Evolutionary conservation across 169 alveolate species (phyloP).

Genomic region (Plasmodium coatneyi): DNA sequence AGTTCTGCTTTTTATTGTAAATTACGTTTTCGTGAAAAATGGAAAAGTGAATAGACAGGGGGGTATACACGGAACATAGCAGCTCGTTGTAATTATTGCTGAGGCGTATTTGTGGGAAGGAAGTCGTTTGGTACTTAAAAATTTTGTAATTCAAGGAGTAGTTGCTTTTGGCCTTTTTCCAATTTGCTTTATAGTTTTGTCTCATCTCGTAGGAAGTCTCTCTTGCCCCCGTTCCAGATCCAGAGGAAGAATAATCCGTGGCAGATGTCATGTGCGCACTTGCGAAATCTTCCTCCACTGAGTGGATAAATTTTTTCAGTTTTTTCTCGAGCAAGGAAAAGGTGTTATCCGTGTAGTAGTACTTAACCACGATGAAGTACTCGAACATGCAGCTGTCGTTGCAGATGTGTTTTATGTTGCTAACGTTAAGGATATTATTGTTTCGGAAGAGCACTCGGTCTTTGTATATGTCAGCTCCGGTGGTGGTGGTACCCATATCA

Average conservation of each 20-base stretch:
- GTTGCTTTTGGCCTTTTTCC: conserved; percentile 38
- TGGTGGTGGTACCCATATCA: background rate
- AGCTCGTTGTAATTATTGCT: conserved; percentile 54
- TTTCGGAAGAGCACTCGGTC: conserved; percentile 55
- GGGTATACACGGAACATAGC: conserved; percentile 44
- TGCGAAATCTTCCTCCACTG: conserved; percentile 10
- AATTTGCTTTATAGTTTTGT: conserved; percentile 21
- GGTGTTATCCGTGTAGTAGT: conserved; percentile 61
- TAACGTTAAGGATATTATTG: conserved; percentile 36
- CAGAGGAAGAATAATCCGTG: conserved; percentile 7
- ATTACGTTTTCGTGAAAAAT: conserved; percentile 71
- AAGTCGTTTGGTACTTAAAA: conserved; percentile 65
- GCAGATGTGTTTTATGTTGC: conserved; percentile 67
- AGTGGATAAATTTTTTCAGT: conserved; percentile 35
- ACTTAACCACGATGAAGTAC: conserved; percentile 55
- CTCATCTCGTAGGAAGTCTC: conserved; percentile 11
- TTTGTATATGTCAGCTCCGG: background rate
- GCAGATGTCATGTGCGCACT: background rate
- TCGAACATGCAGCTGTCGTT: conserved; percentile 66
- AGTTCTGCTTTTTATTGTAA: conserved; percentile 41
- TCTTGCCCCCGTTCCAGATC: background rate
- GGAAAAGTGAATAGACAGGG: conserved; percentile 54
- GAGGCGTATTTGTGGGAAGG: conserved; percentile 69
- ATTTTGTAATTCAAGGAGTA: conserved; percentile 71
- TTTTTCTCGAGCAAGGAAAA: conserved; percentile 57